Conservation (phyloP, 83 land plant genomes). For the Thuja plicata region DNA sequence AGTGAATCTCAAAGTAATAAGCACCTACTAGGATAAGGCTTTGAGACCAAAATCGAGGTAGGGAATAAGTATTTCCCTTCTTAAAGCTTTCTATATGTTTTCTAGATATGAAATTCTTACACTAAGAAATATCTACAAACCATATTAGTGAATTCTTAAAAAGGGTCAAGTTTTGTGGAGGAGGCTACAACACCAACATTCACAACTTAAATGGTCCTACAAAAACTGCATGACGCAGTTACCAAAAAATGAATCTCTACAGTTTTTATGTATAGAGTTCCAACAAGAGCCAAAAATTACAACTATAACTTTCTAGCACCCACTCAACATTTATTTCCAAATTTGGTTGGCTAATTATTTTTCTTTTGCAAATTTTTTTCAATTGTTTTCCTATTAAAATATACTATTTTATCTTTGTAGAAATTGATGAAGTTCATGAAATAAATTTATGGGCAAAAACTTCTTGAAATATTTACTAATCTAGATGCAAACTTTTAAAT, state of each 20-base stretch:
- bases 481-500: background rate
- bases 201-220: background rate
- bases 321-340: background rate
- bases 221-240: background rate
- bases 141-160: background rate
- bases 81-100: background rate
- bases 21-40: background rate
- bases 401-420: background rate
- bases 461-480: background rate
- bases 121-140: background rate
- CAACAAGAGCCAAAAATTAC: background rate
- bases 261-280: background rate
- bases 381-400: background rate
- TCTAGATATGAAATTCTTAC: background rate
- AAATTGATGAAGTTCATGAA: background rate
- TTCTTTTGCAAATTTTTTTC: too few species aligned
- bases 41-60: background rate
- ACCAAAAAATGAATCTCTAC: background rate
- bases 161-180: background rate
- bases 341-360: background rate
- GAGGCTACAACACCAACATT: background rate
- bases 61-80: background rate
- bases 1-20: too few species aligned
- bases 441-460: background rate
- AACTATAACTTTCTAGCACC: background rate